phyloP scores from a whole-genome alignment of 306 rosid genomes.

The Astragalus glycyphyllos region DNA sequence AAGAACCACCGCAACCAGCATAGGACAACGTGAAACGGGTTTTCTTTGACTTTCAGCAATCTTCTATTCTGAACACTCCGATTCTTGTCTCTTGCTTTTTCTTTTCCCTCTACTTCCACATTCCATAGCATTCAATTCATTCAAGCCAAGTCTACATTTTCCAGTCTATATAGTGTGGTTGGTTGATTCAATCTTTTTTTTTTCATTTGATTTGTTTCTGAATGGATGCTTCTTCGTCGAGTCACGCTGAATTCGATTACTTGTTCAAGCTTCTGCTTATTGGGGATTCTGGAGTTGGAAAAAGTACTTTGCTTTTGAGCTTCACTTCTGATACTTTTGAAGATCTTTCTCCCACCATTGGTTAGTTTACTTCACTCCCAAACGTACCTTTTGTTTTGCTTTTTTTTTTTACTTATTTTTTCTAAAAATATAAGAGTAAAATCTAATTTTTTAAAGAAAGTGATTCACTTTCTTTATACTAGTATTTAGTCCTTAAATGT shows the following conservation, averaged over 20 bases:
- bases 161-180: not conserved
- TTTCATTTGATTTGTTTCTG: not conserved
- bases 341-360: slow-evolving; percentile 89
- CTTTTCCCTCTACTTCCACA: not conserved
- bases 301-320: slow-evolving; percentile 76
- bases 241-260: slow-evolving; percentile 71
- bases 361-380: slow-evolving; percentile 39
- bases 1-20: slow-evolving; percentile 5
- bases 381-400: not conserved
- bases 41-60: slow-evolving; percentile 43
- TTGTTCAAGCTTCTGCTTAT: slow-evolving; percentile 80
- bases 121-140: not conserved
- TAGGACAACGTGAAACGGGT: not conserved
- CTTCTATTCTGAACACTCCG: not conserved
- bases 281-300: slow-evolving; percentile 90
- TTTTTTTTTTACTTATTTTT: too few species aligned
- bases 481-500: too few species aligned
- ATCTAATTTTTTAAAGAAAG: too few species aligned
- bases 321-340: slow-evolving; percentile 73
- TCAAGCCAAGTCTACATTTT: slow-evolving; percentile 13
- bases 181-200: not conserved
- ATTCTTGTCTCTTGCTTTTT: not conserved
- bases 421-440: too few species aligned
- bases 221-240: slow-evolving; percentile 68
- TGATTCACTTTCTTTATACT: too few species aligned